Base-by-base conservation (phyloP, 2,329 filamentous ascomycete genomes). In the Aaosphaeria pasadenensis region DNA sequence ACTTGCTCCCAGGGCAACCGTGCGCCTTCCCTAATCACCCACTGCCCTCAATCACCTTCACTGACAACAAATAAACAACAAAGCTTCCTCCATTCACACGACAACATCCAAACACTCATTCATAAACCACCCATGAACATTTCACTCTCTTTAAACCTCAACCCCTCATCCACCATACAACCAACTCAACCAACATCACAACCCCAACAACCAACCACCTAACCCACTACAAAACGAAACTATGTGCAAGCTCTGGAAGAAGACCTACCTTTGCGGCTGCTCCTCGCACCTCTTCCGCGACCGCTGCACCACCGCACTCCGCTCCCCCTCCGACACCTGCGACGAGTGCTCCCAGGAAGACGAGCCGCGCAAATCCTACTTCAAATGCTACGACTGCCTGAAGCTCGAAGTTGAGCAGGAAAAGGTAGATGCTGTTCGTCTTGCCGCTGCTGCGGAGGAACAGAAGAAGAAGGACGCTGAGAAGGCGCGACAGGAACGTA, bases 361-460 rank as follows among this genome's bases (percentile, higher is more conserved):
- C n/a, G 11, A 32, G 32, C 46, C 29, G 9, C 48, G 43, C 43
- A 46, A 43, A 7, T 50, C 48, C 4, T 46, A 49, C 47, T 52
- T 54, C 43, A 36, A 30, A 11, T 56, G 54, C 51, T 56, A 45
- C 41, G 49, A 54, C 32, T 56, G 54, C 43, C 36, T 56, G 13
- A 30, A 31, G 9, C 7, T 11, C 2, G 50, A 53, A n/a, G 48
- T 45, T 9, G 6, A 9, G 3, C 7, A 36, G 6, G 50, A 48
- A n/a, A 42, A 40, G 35, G 47, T 41, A 7, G 41, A 33, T 13
- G 44, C 39, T 1, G 36, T 43, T 5, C 41, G 39, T 7, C 35
- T 31, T 7, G 33, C 33, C 31, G 11, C 28, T 6, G 42, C 41
- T 11, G 49, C 39, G 5, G 41, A 42, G 39, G 32, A 30, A 42